These are phyloP conservation scores for Aquilaria malaccensis DNA, from an alignment of 345 rosid species.

Conservation along the genomic window DNA sequence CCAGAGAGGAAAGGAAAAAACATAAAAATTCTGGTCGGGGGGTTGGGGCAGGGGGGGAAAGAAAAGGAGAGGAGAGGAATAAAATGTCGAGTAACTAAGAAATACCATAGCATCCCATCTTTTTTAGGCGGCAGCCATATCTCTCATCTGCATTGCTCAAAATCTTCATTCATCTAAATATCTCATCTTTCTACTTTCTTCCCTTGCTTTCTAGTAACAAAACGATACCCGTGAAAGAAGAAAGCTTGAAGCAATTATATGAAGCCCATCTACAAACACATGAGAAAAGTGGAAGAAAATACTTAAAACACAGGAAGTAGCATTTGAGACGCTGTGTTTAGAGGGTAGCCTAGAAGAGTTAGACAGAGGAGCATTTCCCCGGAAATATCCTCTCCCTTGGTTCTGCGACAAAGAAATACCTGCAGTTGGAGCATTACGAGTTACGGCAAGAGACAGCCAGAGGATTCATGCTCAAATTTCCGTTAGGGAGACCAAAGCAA, in stretches of 20 bases:
- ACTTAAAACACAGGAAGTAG: conserved; percentile 21
- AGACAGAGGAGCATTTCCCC: conserved; percentile 12
- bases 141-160: conserved; percentile 79
- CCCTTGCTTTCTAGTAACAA: too few species aligned
- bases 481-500: not conserved
- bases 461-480: conserved; percentile 26
- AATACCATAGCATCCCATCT: conserved; percentile 87
- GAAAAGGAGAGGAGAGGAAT: too few species aligned
- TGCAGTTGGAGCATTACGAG: conserved; percentile 18
- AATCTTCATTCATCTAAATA: conserved; percentile 32
- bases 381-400: conserved; percentile 7
- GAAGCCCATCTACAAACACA: conserved; percentile 6
- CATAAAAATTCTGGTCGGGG: too few species aligned
- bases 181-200: too few species aligned
- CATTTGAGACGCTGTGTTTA: conserved; percentile 11
- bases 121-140: conserved; percentile 88
- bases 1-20: too few species aligned
- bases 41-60: too few species aligned
- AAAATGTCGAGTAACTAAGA: conserved; percentile 5
- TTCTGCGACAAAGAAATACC: conserved; percentile 11
- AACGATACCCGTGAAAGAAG: not conserved
- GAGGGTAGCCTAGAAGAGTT: conserved; percentile 13
- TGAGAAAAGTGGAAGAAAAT: conserved; percentile 3
- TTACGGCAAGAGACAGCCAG: conserved; percentile 28
- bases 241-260: conserved; percentile 3